Percentiles rank a stretch among this genome's conserved stretches.
phyloP scores from a whole-genome alignment of 208 protist species.

The Naegleria gruberi region DNA sequence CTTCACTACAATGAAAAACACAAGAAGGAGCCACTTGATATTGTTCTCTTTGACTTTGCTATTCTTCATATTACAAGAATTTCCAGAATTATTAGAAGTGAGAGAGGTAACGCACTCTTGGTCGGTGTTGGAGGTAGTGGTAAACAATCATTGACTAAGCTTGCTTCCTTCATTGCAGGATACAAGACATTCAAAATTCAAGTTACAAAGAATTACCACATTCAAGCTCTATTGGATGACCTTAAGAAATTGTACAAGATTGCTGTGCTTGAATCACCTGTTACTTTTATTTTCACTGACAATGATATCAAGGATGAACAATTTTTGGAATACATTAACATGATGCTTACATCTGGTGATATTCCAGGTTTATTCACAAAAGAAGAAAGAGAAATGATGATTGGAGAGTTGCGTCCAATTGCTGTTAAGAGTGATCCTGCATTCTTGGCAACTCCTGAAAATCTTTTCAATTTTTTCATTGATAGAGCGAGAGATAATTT shows the following conservation, averaged over 20 bases:
- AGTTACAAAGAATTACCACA: conserved; percentile 50
- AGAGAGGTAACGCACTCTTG: conserved; percentile 57
- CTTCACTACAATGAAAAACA: conserved; percentile 58
- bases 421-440: conserved; percentile 40
- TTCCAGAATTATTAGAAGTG: conserved; percentile 50
- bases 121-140: conserved; percentile 71
- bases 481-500: conserved; percentile 58
- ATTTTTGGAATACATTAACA: conserved; percentile 76
- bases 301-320: conserved; percentile 64
- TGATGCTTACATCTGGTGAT: conserved; percentile 65
- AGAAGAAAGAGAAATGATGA: conserved; percentile 58
- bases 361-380: conserved; percentile 61
- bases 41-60: conserved; percentile 74
- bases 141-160: conserved; percentile 55
- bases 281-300: conserved; percentile 70
- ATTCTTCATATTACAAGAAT: conserved; percentile 65
- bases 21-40: conserved; percentile 47
- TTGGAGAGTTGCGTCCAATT: conserved; percentile 29
- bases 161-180: conserved; percentile 58
- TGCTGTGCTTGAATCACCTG: conserved; percentile 62
- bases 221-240: conserved; percentile 75
- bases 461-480: conserved; percentile 66
- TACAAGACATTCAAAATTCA: conserved; percentile 60
- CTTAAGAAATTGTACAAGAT: conserved; percentile 75
- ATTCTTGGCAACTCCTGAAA: conserved; percentile 52